Conservation (phyloP, 768 basidiomycete genomes). For the Psilocybe cyanescens region DNA sequence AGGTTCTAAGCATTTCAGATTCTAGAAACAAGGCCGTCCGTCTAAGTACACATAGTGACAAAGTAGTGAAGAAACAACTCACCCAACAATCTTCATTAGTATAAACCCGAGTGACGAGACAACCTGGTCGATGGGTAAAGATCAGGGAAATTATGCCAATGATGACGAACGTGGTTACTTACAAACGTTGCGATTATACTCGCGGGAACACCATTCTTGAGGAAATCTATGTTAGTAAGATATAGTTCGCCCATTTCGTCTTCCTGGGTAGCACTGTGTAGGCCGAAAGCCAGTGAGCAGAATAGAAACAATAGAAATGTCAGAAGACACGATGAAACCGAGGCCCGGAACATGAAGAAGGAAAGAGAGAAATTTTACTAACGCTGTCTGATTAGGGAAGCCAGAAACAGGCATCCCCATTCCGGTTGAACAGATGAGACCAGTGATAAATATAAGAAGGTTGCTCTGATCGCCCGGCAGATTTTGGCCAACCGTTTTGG, state of each 20-base stretch:
- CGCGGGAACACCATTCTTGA: constrained; percentile 95
- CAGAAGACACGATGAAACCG: constrained; percentile 11
- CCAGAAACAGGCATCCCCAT: constrained; percentile 99
- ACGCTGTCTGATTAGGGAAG: constrained; percentile 99
- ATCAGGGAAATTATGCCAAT: constrained; percentile 1
- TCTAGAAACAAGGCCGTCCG: constrained; percentile 5
- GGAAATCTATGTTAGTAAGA: constrained; percentile 83
- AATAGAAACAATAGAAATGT: constrained; percentile 22
- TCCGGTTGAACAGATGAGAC: constrained; percentile 89
- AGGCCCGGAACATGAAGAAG: constrained; percentile 10
- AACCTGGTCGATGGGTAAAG: constrained; percentile 49
- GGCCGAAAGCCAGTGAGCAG: background rate
- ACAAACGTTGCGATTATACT: constrained; percentile 88
- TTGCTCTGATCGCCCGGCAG: constrained; percentile 73
- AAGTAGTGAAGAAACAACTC: constrained; percentile 28
- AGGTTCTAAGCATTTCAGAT: constrained; percentile 17
- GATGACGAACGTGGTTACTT: constrained; percentile 25
- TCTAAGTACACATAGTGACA: background rate
- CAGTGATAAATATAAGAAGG: constrained; percentile 92
- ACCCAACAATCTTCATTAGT: constrained; percentile 77
- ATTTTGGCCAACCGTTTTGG: constrained; percentile 84
- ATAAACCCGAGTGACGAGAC: constrained; percentile 86
- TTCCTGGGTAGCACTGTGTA: constrained; percentile 81
- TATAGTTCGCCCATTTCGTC: constrained; percentile 93
- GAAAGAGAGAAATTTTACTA: constrained; percentile 34